Conservation (phyloP, 768 basidiomycete species). For the Boletus rubescentipes region DNA sequence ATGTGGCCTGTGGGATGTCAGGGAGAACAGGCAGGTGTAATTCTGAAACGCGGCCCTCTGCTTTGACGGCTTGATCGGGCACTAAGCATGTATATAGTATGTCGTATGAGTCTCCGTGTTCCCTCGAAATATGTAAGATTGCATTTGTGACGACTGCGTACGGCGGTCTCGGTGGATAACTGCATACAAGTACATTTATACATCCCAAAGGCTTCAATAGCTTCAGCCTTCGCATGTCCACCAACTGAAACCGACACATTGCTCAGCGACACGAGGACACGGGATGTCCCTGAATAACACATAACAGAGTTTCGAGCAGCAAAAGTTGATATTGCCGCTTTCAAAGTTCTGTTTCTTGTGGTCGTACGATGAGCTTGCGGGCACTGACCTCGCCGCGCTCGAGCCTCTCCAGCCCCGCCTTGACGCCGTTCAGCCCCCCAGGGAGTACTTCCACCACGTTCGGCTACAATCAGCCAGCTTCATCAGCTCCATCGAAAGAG, state of each 20-base stretch:
- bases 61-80: not conserved
- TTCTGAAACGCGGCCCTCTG: not conserved
- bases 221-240: too few relatives aligned
- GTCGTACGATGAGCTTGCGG: slow-evolving; percentile 1
- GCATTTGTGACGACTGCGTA: too few relatives aligned
- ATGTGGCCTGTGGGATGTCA: slow-evolving; percentile 19
- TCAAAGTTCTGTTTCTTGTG: not conserved
- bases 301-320: too few relatives aligned
- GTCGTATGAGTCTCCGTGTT: not conserved
- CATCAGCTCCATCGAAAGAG: not conserved
- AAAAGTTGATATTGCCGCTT: not conserved
- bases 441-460: slow-evolving; percentile 4
- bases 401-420: too few relatives aligned
- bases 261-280: too few relatives aligned
- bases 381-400: slow-evolving; percentile 1
- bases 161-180: too few relatives aligned
- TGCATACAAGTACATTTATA: too few relatives aligned
- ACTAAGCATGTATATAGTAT: not conserved
- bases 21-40: slow-evolving; percentile 12
- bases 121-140: too few relatives aligned
- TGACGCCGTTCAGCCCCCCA: not conserved
- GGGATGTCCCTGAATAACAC: too few relatives aligned
- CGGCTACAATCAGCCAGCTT: not conserved
- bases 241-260: too few relatives aligned
- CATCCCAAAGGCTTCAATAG: too few relatives aligned